Percentiles rank a stretch among this genome's conserved stretches.
Conservation (phyloP, 2,329 filamentous ascomycete species). For the Chrysosporium keratinophilum region DNA sequence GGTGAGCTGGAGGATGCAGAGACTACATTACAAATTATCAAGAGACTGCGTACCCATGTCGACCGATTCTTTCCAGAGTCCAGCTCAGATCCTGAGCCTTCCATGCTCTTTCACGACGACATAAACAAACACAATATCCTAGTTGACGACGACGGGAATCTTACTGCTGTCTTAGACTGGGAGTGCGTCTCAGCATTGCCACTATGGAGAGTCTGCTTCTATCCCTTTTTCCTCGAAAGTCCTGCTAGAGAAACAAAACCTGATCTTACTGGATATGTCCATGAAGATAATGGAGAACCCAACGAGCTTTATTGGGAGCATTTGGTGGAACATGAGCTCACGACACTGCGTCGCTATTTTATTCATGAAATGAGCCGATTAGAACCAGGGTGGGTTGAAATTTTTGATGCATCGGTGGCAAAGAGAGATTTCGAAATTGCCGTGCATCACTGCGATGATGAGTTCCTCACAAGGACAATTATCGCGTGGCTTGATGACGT, state of each 20-base stretch:
- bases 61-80: conserved; percentile 22
- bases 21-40: conserved; percentile 18
- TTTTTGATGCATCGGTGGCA: neutral
- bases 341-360: conserved; percentile 11
- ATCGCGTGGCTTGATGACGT: conserved; percentile 6
- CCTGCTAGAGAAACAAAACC: conserved; percentile 1
- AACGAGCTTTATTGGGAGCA: conserved; percentile 10
- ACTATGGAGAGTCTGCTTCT: conserved; percentile 28
- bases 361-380: conserved; percentile 6
- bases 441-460: conserved; percentile 7
- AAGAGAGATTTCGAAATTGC: conserved; percentile 10
- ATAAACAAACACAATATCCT: conserved; percentile 34
- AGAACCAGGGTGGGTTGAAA: conserved; percentile 10
- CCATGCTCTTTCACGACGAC: conserved; percentile 32
- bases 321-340: conserved; percentile 12
- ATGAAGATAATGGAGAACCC: conserved; percentile 6
- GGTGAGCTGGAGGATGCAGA: conserved; percentile 24
- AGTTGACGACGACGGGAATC: conserved; percentile 27
- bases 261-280: neutral
- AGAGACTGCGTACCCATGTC: conserved; percentile 25
- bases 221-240: conserved; percentile 29
- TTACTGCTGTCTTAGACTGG: conserved; percentile 37
- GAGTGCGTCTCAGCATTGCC: conserved; percentile 36
- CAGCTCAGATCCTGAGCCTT: conserved; percentile 21
- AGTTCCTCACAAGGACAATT: neutral